Evolutionary conservation across 2,329 filamentous ascomycete genomes (phyloP), one percentile per base, ranked within the genome.

Genomic region (Cercospora sp.): DNA sequence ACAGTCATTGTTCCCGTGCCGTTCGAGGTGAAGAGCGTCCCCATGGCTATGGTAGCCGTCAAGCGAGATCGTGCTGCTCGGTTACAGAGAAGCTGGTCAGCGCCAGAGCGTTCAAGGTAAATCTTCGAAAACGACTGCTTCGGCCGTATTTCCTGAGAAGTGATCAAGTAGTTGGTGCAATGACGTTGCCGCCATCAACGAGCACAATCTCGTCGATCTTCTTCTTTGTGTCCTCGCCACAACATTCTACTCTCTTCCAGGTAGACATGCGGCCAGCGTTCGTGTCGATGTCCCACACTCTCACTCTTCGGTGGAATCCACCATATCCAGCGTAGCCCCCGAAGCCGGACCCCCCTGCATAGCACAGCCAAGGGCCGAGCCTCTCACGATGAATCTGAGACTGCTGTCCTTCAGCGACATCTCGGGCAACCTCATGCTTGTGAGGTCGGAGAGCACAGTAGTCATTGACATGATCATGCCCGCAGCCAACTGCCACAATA

Each of bases 381-480:
- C 63, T 57, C 12, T 69, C 65, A 53, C 68, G 72, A 40, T 68
- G 55, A 42, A 45, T 60, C 48, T 40, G 23, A 10, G 60, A 33
- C 16, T 51, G 51, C 23, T 65, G 63, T n/a, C 59, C 51, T 18
- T 65, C 63, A n/a, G 53, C 63, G 13, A n/a, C 63, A 23, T 63
- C 62, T 57, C 68, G 33, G 7, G 66, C 42, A 28, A 63, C 61
- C 40, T 64, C 28, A 5, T 63, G 59, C 60, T 69, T 66, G 20
- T 65, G 80, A 7, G 75, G 75, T 33, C 79, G 77, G 1, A 97
- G 85, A 71, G 91, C 89, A 79, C 95, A 99, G 79, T 97, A 98
- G 77, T 99, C 95, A 78, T 99, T 99, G 72, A 91, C 94, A 77
- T 99, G 95, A 77, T 99, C 95, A 78, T 98, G 94, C 78, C 94